Evolutionary conservation across 352 stramenopile genomes (phyloP), one percentile per base, ranked within the genome.

Genomic region (Elongisporangium anandrum): DNA sequence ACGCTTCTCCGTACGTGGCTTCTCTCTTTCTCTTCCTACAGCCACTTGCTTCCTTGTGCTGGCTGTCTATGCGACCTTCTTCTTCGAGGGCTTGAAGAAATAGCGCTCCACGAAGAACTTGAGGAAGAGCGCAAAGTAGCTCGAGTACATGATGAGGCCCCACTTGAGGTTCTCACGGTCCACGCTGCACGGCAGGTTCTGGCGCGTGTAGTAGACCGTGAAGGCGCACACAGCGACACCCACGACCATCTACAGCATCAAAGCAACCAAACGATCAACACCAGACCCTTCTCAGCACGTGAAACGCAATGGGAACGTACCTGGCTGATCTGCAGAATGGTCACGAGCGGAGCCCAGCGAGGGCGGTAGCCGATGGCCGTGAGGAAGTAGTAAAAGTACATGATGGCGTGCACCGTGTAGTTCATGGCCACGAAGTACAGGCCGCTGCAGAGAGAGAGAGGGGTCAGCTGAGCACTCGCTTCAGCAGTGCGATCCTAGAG

Each of bases 401-500:
- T 99, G 68, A 98, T 78, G 24, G 92, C 90, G 73, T 99, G 96
- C 50, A 99, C 96, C 54, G 79, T 89, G 81, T 98, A 99, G 77
- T 99, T 99, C 95, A 99, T 99, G 22, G 95, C 88, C 29, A 97
- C 90, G 73, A 99, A 99, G 83, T 98, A 98, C 41, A 99, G 72
- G 39, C 96, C 96, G 52, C 85, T 90, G 56, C 34, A 62, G 21
- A 48, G 21, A 29, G 2, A 66, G 49, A 67, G 56, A 8, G 20
- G 50, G 12, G 20, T 16, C 6, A 21, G 26, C 52, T n/a, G 34
- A 57, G 38, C 13, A 9, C 21, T 50, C 19, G 16, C 39, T 20
- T 19, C 23, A 24, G 29, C 12, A 51, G n/a, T n/a, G n/a, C n/a
- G n/a, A n/a, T n/a, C n/a, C n/a, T n/a, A n/a, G 8, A 26, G 21